Conservation (phyloP, 2,329 filamentous ascomycete species). For the Beauveria bassiana region DNA sequence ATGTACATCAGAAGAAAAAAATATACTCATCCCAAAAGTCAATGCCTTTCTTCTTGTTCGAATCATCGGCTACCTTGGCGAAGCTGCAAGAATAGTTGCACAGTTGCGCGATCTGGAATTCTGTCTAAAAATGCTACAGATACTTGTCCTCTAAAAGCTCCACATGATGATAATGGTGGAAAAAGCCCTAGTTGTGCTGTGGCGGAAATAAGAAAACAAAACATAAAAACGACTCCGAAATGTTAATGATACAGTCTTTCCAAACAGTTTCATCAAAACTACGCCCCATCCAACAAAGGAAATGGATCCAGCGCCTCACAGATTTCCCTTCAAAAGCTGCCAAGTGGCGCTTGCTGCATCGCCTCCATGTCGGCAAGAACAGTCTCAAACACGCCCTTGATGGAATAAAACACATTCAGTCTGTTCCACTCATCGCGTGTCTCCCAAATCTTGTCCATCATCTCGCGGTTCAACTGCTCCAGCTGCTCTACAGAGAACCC, state of each 20-base stretch:
- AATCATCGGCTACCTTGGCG: no score
- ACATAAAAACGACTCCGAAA: not conserved
- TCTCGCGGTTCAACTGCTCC: conserved; percentile 81
- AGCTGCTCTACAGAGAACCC: conserved; percentile 87
- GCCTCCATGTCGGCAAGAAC: conserved; percentile 61
- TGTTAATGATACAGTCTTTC: conserved; percentile 10
- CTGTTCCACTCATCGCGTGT: conserved; percentile 77
- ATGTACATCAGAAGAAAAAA: not conserved
- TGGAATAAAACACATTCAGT: conserved; percentile 56
- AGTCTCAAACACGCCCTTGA: conserved; percentile 67
- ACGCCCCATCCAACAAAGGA: not conserved
- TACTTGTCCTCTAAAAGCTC: conserved; percentile 14
- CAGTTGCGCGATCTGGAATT: not conserved
- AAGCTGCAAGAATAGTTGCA: not conserved
- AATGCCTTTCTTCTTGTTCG: no score
- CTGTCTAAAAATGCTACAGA: conserved; percentile 1
- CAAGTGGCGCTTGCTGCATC: conserved; percentile 28
- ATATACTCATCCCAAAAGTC: no score
- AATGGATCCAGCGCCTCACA: not conserved
- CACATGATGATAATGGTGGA: conserved; percentile 14
- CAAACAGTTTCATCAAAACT: conserved; percentile 8
- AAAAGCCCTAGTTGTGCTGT: not conserved
- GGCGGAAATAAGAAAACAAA: not conserved
- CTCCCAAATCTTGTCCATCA: conserved; percentile 89
- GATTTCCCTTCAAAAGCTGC: not conserved